Evolutionary conservation across 176 grass and related monocot species (phyloP).

Genomic region (Oryza nivara): DNA sequence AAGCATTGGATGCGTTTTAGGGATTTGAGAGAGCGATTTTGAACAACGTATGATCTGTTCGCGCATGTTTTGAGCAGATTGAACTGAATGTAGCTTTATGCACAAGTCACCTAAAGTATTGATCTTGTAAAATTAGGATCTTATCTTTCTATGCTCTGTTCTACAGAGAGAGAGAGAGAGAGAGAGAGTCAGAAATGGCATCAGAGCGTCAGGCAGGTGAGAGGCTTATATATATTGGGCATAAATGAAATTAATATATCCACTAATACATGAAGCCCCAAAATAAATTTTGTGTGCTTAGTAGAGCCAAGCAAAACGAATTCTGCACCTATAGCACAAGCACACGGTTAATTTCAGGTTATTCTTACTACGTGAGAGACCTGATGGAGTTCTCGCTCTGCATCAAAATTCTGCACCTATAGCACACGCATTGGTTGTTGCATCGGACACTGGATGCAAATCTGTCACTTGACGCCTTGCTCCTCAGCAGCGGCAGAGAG

Average conservation of each 20-base stretch:
- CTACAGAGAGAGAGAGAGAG: too few relatives aligned
- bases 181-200: too few relatives aligned
- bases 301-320: not conserved
- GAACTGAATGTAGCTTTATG: not conserved
- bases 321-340: not conserved
- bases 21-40: not conserved
- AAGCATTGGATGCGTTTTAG: not conserved
- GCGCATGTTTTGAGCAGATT: not conserved
- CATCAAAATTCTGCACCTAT: not conserved
- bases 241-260: too few relatives aligned
- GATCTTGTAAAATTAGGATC: too few relatives aligned
- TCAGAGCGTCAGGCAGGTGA: too few relatives aligned
- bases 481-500: slow-evolving; percentile 45
- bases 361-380: not conserved
- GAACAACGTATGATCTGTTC: not conserved
- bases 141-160: too few relatives aligned
- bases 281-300: too few relatives aligned
- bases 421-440: not conserved
- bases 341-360: not conserved
- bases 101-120: too few relatives aligned
- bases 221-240: too few relatives aligned
- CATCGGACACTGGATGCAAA: not conserved
- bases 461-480: slow-evolving; percentile 24
- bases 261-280: too few relatives aligned
- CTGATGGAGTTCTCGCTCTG: not conserved